Percentiles rank a stretch among this genome's conserved stretches.
Evolutionary conservation across 441 rosid species (phyloP).

Genomic region (Viola pubescens): DNA sequence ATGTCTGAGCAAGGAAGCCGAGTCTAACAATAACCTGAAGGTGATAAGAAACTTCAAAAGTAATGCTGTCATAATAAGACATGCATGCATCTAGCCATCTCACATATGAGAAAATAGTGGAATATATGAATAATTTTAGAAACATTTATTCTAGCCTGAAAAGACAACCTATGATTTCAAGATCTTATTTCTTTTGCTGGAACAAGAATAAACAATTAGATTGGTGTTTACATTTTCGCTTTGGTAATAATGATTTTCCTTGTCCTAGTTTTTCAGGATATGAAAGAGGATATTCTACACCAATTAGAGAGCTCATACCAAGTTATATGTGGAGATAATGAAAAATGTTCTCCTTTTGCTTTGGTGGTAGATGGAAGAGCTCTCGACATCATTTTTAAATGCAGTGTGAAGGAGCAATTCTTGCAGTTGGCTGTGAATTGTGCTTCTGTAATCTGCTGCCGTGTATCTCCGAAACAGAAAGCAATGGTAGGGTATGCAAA

Average conservation of each 20-base stretch:
- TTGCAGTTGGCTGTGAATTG: conserved; percentile 51
- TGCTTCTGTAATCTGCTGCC: conserved; percentile 65
- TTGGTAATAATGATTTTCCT: conserved; percentile 10
- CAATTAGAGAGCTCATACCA: conserved; percentile 39
- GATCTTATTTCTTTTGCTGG: too few species aligned
- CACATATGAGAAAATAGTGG: background rate
- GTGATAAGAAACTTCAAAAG: conserved; percentile 18
- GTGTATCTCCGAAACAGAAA: conserved; percentile 71
- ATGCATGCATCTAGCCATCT: background rate
- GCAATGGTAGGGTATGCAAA: conserved; percentile 37
- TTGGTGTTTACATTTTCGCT: background rate
- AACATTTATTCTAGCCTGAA: too few species aligned
- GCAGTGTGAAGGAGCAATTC: conserved; percentile 44
- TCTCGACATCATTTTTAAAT: conserved; percentile 40
- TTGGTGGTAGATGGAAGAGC: conserved; percentile 54
- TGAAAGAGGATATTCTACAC: conserved; percentile 32
- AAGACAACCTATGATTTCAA: too few species aligned
- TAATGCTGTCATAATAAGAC: background rate
- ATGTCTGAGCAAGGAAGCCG: conserved; percentile 31
- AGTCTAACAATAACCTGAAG: conserved; percentile 23
- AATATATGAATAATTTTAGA: background rate
- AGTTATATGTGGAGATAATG: conserved; percentile 29
- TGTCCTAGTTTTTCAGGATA: conserved; percentile 36
- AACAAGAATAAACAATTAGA: background rate
- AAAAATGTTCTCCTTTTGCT: conserved; percentile 39